Conservation (phyloP, 805 yeast genomes). For the Saturnispora dispora region DNA sequence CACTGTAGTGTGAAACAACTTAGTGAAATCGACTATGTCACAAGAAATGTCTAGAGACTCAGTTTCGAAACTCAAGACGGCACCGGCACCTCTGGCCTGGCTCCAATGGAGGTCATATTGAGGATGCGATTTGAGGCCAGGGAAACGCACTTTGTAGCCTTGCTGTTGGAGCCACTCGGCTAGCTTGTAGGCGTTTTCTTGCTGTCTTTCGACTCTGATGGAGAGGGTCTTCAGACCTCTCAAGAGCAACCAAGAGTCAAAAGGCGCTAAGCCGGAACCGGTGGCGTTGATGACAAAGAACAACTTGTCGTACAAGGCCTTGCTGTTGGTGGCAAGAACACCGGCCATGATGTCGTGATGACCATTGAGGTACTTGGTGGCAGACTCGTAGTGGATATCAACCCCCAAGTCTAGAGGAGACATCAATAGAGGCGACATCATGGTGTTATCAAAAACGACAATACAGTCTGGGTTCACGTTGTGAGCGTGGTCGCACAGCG, state of each 20-base stretch:
- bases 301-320: conserved; percentile 56
- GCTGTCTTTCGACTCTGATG: conserved; percentile 81
- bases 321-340: conserved; percentile 60
- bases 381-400: conserved; percentile 89
- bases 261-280: conserved; percentile 88
- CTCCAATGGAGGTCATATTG: conserved; percentile 71
- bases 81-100: conserved; percentile 80
- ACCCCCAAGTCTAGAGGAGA: conserved; percentile 80
- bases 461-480: conserved; percentile 53
- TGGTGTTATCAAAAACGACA: conserved; percentile 88
- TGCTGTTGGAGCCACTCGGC: conserved; percentile 61
- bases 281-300: conserved; percentile 79
- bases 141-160: conserved; percentile 76
- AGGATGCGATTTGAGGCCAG: conserved; percentile 77
- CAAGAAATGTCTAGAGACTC: conserved; percentile 61
- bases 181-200: conserved; percentile 63
- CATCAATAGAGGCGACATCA: conserved; percentile 89
- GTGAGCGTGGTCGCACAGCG: conserved; percentile 61
- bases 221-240: conserved; percentile 87
- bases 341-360: conserved; percentile 99
- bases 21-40: conserved; percentile 63
- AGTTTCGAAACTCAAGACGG: conserved; percentile 82
- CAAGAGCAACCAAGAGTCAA: conserved; percentile 82
- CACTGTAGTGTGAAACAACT: conserved; percentile 80
- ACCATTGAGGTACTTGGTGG: conserved; percentile 86